Base-by-base conservation (phyloP, 1,284 basidiomycete genomes). In the Marasmius fiardii region DNA sequence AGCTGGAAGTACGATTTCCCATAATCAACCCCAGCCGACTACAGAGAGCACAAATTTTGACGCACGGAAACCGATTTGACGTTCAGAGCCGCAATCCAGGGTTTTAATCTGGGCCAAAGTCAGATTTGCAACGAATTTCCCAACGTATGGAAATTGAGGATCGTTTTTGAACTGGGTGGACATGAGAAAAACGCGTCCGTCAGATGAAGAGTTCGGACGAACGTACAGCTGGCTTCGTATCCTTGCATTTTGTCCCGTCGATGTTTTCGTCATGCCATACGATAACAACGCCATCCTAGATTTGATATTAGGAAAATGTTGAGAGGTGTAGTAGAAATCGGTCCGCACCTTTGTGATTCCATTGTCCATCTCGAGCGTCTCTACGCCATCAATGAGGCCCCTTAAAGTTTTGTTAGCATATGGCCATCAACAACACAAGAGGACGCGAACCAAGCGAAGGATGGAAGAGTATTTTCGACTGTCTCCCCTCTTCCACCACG, bases 201-300 rank as follows among this genome's bases (percentile, higher is more conserved):
- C 24, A 35, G n/a, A 10, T 35, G 7, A 47, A 14, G 23, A 44
- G n/a, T 18, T 23, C 26, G 23, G 47, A 33, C 5, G 28, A 18
- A 31, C 12, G 12, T 64, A 88, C 86, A 45, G 66, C 81, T 41
- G 88, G 85, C 10, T 59, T 63, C 1, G 88, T 90, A 65, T 92
- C 89, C 34, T 67, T 63, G 66, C 88, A 91, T 67, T 90, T 92
- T 35, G 74, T 73, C 2, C 78, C 61, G 1, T 71, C 68, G 61
- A 91, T 85, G 52, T 75, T 74, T 67, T 86, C 83, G 67, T 92
- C 90, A 64, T 92, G 90, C 87, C 88, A 92, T 2, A 92, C 86
- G 41, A 92, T 74, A 7, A 88, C 83, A 44, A 80, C 76, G 12
- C 86, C 87, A 65, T 92, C 89, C 83, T 88, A 64, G 5, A n/a